Conservation (phyloP, 2,329 filamentous ascomycete species). For the Calonectria hawksworthii region DNA sequence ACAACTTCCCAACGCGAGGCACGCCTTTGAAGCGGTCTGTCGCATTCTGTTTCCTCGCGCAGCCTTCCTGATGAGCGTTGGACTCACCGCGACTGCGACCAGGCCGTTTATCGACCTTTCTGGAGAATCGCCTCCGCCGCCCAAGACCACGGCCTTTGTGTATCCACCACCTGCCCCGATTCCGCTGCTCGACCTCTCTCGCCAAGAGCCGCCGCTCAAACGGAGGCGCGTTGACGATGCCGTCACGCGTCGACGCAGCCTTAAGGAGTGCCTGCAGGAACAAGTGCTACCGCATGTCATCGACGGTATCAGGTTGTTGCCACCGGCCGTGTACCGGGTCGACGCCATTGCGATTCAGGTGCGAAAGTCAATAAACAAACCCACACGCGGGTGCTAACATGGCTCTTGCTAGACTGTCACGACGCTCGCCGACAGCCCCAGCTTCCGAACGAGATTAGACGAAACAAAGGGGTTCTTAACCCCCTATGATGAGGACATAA, state of each 20-base stretch:
- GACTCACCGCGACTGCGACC: slow-evolving; percentile 43
- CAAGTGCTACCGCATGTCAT: slow-evolving; percentile 53
- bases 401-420: slow-evolving; percentile 36
- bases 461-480: slow-evolving; percentile 36
- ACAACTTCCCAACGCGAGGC: slow-evolving; percentile 6
- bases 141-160: slow-evolving; percentile 8
- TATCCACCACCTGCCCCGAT: slow-evolving; percentile 27
- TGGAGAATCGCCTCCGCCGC: slow-evolving; percentile 30
- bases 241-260: slow-evolving; percentile 27
- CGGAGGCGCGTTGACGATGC: slow-evolving; percentile 46
- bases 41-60: slow-evolving; percentile 8
- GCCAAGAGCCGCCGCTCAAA: slow-evolving; percentile 49
- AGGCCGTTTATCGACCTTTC: slow-evolving; percentile 50
- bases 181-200: slow-evolving; percentile 20
- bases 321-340: slow-evolving; percentile 38
- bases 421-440: slow-evolving; percentile 39
- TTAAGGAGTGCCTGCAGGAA: slow-evolving; percentile 45
- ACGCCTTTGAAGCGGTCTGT: slow-evolving; percentile 13
- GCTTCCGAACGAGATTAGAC: slow-evolving; percentile 42
- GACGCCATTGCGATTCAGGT: slow-evolving; percentile 50
- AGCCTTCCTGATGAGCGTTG: slow-evolving; percentile 42
- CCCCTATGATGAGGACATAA: slow-evolving; percentile 33
- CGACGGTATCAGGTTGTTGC: slow-evolving; percentile 42
- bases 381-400: background rate
- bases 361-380: slow-evolving; percentile 17